Conservation (phyloP, 2,329 filamentous ascomycete genomes). For the Beauveria rudraprayagi region DNA sequence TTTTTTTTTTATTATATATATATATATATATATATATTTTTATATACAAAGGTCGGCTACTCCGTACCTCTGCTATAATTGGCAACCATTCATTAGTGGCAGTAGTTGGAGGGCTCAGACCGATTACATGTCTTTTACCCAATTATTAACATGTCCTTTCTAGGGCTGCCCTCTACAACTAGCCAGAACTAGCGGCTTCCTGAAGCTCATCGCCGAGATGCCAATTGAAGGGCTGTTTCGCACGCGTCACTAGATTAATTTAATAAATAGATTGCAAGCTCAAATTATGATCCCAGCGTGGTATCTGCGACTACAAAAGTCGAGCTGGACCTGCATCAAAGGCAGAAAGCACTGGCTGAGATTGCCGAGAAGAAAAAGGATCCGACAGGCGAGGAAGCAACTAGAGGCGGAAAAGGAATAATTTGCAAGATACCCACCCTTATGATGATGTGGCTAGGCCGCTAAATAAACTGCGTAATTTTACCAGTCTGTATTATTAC, state of each 20-base stretch:
- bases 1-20: too few relatives aligned
- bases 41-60: too few relatives aligned
- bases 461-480: neutral
- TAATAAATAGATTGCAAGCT: neutral
- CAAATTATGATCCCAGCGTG: neutral
- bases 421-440: neutral
- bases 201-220: neutral
- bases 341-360: neutral
- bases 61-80: too few relatives aligned
- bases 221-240: neutral
- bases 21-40: too few relatives aligned
- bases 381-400: neutral
- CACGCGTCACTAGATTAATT: neutral
- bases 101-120: too few relatives aligned
- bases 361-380: slow-evolving; percentile 2
- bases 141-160: too few relatives aligned
- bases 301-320: slow-evolving; percentile 1
- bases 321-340: neutral
- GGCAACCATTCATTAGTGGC: too few relatives aligned
- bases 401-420: neutral
- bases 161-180: too few relatives aligned
- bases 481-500: neutral
- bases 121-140: too few relatives aligned
- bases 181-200: neutral
- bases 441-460: neutral